Percentiles rank a stretch among this genome's conserved stretches.
These are phyloP conservation scores for Neospermospora avenae DNA, from an alignment of 2,329 filamentous ascomycete genomes.

Conservation along the genomic window DNA sequence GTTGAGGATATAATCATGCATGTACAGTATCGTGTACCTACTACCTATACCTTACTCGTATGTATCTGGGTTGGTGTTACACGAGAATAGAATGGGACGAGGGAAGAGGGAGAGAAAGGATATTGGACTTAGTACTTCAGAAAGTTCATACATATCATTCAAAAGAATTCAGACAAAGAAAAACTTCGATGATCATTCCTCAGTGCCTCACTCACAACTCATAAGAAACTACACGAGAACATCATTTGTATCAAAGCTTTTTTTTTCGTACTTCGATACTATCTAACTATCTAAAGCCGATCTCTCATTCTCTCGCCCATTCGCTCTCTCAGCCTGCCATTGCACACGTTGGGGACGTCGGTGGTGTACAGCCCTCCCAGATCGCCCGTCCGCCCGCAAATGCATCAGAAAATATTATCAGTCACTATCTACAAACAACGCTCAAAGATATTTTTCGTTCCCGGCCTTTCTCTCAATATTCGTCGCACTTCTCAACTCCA, in stretches of 20 bases:
- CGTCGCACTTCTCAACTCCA: slow-evolving; percentile 26
- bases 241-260: not conserved
- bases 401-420: slow-evolving; percentile 14
- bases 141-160: too few relatives aligned
- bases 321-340: not conserved
- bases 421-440: slow-evolving; percentile 18
- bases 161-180: not conserved
- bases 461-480: not conserved
- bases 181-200: not conserved
- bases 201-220: not conserved
- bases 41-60: not conserved
- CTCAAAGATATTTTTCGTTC: not conserved
- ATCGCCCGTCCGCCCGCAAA: not conserved
- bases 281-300: not conserved
- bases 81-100: too few relatives aligned
- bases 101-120: not conserved
- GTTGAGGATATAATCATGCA: not conserved
- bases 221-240: not conserved
- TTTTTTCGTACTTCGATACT: not conserved
- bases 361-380: not conserved
- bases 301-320: too few relatives aligned
- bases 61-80: too few relatives aligned
- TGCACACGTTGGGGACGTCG: not conserved
- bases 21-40: not conserved
- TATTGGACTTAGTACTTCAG: not conserved